Evolutionary conservation across 208 protist species (phyloP).

Genomic region (Crithidia bombi): DNA sequence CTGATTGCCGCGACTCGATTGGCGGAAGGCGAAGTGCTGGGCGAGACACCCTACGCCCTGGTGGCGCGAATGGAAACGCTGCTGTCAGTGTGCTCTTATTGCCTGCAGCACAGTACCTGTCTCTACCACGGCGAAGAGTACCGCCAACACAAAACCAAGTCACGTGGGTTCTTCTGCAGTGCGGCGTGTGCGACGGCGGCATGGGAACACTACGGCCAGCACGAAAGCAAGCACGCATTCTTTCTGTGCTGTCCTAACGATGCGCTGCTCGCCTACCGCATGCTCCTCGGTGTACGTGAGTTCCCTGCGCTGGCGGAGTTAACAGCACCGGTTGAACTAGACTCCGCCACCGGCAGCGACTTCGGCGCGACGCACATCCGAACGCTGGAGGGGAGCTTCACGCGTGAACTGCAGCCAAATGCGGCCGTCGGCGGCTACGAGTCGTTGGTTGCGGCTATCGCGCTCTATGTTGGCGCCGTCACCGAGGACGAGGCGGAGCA

Average conservation of each 20-base stretch:
- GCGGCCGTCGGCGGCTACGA: conserved; percentile 72
- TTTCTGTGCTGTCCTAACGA: conserved; percentile 87
- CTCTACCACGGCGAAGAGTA: conserved; percentile 75
- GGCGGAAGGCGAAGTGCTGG: conserved; percentile 53
- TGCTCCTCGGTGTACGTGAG: conserved; percentile 44
- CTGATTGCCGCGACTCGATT: conserved; percentile 48
- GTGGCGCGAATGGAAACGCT: conserved; percentile 70
- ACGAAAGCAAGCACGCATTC: conserved; percentile 72
- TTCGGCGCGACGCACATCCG: conserved; percentile 48
- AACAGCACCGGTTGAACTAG: conserved; percentile 38
- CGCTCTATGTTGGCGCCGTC: conserved; percentile 69
- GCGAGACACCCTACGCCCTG: conserved; percentile 69
- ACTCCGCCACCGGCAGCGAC: conserved; percentile 38
- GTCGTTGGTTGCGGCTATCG: conserved; percentile 63
- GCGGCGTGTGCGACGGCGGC: conserved; percentile 53
- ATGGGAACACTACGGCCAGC: conserved; percentile 78
- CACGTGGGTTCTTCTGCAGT: conserved; percentile 89
- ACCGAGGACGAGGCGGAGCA: conserved; percentile 59
- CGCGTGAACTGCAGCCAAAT: conserved; percentile 60
- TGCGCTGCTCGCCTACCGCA: conserved; percentile 71
- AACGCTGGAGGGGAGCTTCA: conserved; percentile 58
- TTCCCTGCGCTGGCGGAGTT: conserved; percentile 37
- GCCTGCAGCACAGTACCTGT: conserved; percentile 69
- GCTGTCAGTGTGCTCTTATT: conserved; percentile 79
- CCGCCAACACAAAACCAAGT: conserved; percentile 51